phyloP scores from a whole-genome alignment of 177 flowering plant species.

The Vitis hybrid region DNA sequence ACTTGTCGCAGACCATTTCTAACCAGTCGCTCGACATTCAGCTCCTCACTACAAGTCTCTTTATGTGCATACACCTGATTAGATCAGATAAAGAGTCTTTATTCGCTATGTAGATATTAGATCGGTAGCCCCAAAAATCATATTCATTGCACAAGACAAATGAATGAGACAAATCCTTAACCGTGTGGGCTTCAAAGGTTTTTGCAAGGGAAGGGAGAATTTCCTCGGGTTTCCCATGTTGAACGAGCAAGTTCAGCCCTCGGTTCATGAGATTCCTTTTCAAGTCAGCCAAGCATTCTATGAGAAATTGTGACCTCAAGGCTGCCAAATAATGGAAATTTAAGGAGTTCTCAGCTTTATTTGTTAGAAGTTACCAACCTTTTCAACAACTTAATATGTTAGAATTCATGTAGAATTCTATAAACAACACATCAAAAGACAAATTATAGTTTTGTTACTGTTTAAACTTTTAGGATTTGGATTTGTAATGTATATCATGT shows the following conservation, averaged over 20 bases:
- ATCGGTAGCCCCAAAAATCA: background rate
- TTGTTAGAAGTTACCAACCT: too few relatives aligned
- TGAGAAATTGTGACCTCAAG: constrained; percentile 71
- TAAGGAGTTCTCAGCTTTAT: too few relatives aligned
- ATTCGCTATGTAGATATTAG: background rate
- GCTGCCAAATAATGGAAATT: constrained; percentile 39
- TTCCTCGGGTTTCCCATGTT: constrained; percentile 83
- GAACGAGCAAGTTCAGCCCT: constrained; percentile 76
- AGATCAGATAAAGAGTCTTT: background rate
- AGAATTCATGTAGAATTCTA: too few relatives aligned
- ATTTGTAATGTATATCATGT: too few relatives aligned
- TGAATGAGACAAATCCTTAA: constrained; percentile 26
- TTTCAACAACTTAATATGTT: too few relatives aligned
- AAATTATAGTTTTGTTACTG: too few relatives aligned
- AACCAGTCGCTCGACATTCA: constrained; percentile 58
- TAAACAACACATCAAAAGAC: too few relatives aligned
- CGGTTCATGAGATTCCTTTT: constrained; percentile 66
- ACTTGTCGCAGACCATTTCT: constrained; percentile 32
- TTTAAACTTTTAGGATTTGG: too few relatives aligned
- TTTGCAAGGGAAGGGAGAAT: constrained; percentile 70
- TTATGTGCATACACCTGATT: constrained; percentile 87
- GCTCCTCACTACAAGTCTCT: constrained; percentile 95
- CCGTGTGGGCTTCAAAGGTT: constrained; percentile 76
- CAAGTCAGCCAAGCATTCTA: constrained; percentile 78
- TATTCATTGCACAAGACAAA: background rate